Evolutionary conservation across 2,329 filamentous ascomycete species (phyloP), one percentile per base, ranked within the genome.

Genomic region (Alternaria sp.): DNA sequence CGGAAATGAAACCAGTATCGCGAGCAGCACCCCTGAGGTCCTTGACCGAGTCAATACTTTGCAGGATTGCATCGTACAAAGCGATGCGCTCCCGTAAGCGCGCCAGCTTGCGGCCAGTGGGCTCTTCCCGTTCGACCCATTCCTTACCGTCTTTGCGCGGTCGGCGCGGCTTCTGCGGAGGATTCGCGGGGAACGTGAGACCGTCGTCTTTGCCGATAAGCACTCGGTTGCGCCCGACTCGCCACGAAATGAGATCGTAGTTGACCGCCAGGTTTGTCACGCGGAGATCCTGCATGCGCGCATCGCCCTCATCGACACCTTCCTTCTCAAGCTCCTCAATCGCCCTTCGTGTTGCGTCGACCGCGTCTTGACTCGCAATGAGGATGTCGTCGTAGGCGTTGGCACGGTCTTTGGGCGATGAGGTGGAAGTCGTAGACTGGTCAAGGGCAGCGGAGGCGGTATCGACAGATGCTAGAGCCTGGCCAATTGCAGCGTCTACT

Each of bases 221-320:
- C 0, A 97, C 91, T 57, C 96, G 87, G 80, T 99, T 98, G 51
- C 96, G 90, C 25, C 95, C 95, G 67, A 98, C 92, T 78, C 96
- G 88, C 94, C 94, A 98, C 75, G 93, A 94, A 60, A 99, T 91
- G 80, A 97, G 89, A 69, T 93, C 92, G 79, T 97, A 98, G 80
- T 96, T 97, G 60, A 98, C 93, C 2, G 95, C 93, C 0, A 96
- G 96, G 65, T 92, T 91, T 4, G 94, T 97, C 62, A 99, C 91
- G 70, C 97, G 94, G 49, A 99, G 83, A 71, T 93, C 90, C 81
- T 99, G 96, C 89, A 99, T 93, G 61, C 93, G 89, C 36, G 88
- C 83, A 75, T 99, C 95, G 60, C 93, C 90, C 77, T 93, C 92
- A 21, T 92, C 87, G 13, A 97, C 88, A 1, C 93, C 92, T 77